A percentile compares a stretch with the other conserved stretches of the same genome.
Evolutionary conservation across 768 basidiomycete genomes (phyloP).

Genomic region (Amyloporia xantha): DNA sequence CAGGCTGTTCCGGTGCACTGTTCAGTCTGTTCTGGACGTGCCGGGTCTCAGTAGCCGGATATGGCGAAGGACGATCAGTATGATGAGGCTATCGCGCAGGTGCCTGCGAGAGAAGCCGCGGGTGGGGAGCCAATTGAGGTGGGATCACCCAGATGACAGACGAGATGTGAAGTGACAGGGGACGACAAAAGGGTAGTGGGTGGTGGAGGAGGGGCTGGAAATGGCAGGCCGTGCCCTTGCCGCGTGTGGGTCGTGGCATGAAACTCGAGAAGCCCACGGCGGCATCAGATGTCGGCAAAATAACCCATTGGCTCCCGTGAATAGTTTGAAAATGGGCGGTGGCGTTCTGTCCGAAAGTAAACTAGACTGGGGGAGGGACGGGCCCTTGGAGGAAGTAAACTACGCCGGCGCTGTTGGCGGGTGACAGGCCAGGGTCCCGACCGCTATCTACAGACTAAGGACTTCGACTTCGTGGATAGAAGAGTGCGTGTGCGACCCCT

Average conservation of each 20-base stretch:
- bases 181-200: conserved; percentile 5
- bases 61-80: background rate
- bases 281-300: conserved; percentile 19
- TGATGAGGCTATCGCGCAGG: background rate
- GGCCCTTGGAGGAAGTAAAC: conserved; percentile 1
- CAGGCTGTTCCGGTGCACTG: conserved; percentile 3
- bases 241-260: conserved; percentile 7
- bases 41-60: background rate
- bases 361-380: conserved; percentile 9
- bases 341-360: conserved; percentile 7
- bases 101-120: background rate
- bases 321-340: background rate
- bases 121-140: background rate
- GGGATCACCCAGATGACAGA: background rate
- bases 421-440: background rate
- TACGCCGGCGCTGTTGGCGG: background rate
- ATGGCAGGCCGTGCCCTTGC: conserved; percentile 8
- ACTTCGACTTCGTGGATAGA: background rate
- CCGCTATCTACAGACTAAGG: background rate
- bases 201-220: background rate
- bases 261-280: conserved; percentile 12
- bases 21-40: background rate
- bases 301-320: background rate
- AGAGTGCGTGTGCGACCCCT: background rate
- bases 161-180: background rate